Conservation (phyloP, 2,329 filamentous ascomycete genomes). For the Geosmithia putterillii region DNA sequence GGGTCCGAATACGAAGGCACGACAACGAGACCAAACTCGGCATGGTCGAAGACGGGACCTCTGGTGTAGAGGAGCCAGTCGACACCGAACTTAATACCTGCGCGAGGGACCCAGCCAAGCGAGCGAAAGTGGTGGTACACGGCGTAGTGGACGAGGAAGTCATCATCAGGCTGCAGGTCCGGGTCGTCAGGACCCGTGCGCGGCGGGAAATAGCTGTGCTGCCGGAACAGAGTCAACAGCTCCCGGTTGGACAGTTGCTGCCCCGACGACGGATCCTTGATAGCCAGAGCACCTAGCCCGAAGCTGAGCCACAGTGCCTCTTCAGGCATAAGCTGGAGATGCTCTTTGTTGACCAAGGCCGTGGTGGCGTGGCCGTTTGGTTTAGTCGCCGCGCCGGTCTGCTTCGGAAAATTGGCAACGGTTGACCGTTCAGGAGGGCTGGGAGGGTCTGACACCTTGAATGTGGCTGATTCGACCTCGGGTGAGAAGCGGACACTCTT, state of each 20-base stretch:
- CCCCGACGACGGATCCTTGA: constrained; percentile 39
- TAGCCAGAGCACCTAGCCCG: constrained; percentile 59
- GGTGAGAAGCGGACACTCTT: constrained; percentile 53
- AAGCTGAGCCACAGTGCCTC: constrained; percentile 88
- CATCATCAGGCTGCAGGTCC: constrained; percentile 58
- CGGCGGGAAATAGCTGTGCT: constrained; percentile 57
- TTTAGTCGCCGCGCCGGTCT: background rate
- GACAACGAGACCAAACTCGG: constrained; percentile 80
- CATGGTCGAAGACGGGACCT: constrained; percentile 88
- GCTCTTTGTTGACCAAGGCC: constrained; percentile 49
- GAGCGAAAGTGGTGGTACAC: constrained; percentile 96
- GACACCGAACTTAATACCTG: constrained; percentile 87
- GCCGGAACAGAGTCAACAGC: constrained; percentile 56
- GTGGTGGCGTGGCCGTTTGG: background rate
- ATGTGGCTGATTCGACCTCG: constrained; percentile 52
- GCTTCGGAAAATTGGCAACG: background rate
- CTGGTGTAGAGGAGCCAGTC: constrained; percentile 92
- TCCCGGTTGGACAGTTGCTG: constrained; percentile 35
- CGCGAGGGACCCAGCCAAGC: constrained; percentile 85
- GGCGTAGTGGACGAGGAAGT: constrained; percentile 75
- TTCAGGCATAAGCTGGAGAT: constrained; percentile 82
- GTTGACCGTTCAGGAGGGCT: constrained; percentile 29
- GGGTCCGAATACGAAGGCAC: constrained; percentile 68
- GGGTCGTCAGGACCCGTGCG: constrained; percentile 19
- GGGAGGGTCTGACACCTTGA: constrained; percentile 37